Percentiles rank a stretch among this genome's conserved stretches.
Evolutionary conservation across 306 rosid species (phyloP).

Genomic region (Mimosa bimucronata): DNA sequence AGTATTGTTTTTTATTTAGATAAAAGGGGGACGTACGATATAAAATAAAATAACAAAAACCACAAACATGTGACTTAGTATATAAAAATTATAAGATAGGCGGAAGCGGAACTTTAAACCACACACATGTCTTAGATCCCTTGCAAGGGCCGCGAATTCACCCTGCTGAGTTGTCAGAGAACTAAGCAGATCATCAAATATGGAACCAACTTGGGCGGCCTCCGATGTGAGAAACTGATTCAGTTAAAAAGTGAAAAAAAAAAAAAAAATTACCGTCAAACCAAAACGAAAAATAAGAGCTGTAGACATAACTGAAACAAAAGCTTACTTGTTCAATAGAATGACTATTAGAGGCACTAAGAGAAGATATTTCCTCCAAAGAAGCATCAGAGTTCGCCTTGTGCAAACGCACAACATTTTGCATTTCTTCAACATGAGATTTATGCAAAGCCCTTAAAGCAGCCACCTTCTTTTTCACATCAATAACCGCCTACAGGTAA

Average conservation of each 20-base stretch:
- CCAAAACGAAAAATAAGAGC: neutral
- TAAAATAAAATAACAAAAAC: neutral
- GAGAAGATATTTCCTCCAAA: constrained; percentile 70
- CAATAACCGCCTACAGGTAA: constrained; percentile 59
- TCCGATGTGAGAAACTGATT: constrained; percentile 76
- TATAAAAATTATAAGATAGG: constrained; percentile 2
- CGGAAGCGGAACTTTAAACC: neutral
- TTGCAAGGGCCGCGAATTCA: constrained; percentile 66
- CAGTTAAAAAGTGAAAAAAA: neutral
- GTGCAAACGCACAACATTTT: constrained; percentile 93
- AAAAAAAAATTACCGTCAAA: neutral
- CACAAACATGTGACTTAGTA: neutral
- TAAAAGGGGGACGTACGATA: neutral
- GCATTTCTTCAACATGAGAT: constrained; percentile 79
- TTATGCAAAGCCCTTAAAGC: constrained; percentile 61
- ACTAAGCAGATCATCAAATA: constrained; percentile 71
- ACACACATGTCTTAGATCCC: constrained; percentile 75
- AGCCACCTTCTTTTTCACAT: constrained; percentile 66
- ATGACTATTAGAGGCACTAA: constrained; percentile 61
- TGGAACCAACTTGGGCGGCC: constrained; percentile 55
- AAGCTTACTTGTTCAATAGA: constrained; percentile 77
- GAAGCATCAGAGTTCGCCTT: constrained; percentile 74
- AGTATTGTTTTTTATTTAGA: neutral
- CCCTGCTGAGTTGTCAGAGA: constrained; percentile 74
- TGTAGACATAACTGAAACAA: neutral